Evolutionary conservation across 1,284 basidiomycete species (phyloP).

Genomic region (Rhodotorula sp.): DNA sequence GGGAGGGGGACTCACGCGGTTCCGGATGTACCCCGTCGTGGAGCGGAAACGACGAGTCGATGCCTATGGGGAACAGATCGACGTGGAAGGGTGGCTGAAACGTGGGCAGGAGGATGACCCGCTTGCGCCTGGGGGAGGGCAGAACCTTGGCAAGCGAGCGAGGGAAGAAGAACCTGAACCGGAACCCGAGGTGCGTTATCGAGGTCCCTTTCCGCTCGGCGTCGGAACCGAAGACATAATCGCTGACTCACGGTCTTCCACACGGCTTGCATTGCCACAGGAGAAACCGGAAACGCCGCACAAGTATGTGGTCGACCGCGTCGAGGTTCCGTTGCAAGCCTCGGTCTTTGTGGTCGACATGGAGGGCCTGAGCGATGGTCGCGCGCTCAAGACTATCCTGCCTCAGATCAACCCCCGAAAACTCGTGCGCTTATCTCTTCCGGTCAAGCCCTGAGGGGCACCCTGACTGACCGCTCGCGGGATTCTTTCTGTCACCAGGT

Average conservation of each 20-base stretch:
- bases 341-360: constrained; percentile 87
- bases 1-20: constrained; percentile 73
- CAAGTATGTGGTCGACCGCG: constrained; percentile 76
- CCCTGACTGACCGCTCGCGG: no score
- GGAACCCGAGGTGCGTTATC: constrained; percentile 22
- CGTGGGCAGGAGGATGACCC: constrained; percentile 66
- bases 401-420: constrained; percentile 95
- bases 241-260: not conserved
- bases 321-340: constrained; percentile 76
- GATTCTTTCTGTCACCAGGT: constrained; percentile 60
- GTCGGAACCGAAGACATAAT: not conserved
- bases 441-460: not conserved
- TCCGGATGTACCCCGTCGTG: constrained; percentile 95
- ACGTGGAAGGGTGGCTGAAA: constrained; percentile 88
- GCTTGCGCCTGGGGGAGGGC: constrained; percentile 12
- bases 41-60: constrained; percentile 90
- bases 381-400: constrained; percentile 93
- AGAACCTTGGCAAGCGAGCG: constrained; percentile 29
- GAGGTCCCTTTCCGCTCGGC: not conserved
- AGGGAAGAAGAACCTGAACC: constrained; percentile 67
- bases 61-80: constrained; percentile 91
- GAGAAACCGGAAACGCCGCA: constrained; percentile 71
- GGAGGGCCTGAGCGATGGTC: constrained; percentile 92
- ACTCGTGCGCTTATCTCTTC: constrained; percentile 59
- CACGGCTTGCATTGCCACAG: not conserved